Conservation (phyloP, 2,329 filamentous ascomycete genomes). For the Stachybotrys chartarum region DNA sequence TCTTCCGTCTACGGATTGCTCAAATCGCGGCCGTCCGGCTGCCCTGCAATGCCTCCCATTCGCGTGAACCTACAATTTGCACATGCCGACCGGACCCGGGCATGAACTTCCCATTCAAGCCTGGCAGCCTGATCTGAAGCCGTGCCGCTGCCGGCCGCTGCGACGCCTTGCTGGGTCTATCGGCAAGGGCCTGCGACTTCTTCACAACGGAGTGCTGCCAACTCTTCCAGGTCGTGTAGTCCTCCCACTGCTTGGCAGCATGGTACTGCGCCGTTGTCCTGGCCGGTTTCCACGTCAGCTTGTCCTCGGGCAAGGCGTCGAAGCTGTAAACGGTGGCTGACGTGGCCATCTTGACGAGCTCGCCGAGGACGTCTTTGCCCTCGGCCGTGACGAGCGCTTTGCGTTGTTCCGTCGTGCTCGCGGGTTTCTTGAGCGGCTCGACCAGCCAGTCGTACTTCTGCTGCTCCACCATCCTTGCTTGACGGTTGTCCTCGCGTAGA, state of each 20-base stretch:
- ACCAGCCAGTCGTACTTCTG: constrained; percentile 51
- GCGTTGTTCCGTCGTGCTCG: constrained; percentile 39
- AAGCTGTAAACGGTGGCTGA: constrained; percentile 54
- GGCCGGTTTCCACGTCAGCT: constrained; percentile 59
- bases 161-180: constrained; percentile 16
- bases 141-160: constrained; percentile 30
- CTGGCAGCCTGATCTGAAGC: constrained; percentile 43
- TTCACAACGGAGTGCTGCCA: constrained; percentile 50
- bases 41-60: constrained; percentile 49
- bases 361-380: constrained; percentile 55
- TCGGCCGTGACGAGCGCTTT: constrained; percentile 49
- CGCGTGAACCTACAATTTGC: constrained; percentile 44
- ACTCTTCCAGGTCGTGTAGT: constrained; percentile 53
- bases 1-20: constrained; percentile 6
- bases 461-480: constrained; percentile 52
- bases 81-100: constrained; percentile 31
- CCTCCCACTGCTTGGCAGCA: constrained; percentile 57
- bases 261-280: constrained; percentile 59
- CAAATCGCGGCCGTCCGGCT: constrained; percentile 15
- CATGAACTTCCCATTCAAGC: constrained; percentile 35
- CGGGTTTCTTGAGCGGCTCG: constrained; percentile 47
- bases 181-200: constrained; percentile 38
- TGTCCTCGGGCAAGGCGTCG: constrained; percentile 47
- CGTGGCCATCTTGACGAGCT: constrained; percentile 56
- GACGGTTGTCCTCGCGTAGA: constrained; percentile 59